Evolutionary conservation across 176 grass and related monocot genomes (phyloP).

Genomic region (Metroxylon sagu): DNA sequence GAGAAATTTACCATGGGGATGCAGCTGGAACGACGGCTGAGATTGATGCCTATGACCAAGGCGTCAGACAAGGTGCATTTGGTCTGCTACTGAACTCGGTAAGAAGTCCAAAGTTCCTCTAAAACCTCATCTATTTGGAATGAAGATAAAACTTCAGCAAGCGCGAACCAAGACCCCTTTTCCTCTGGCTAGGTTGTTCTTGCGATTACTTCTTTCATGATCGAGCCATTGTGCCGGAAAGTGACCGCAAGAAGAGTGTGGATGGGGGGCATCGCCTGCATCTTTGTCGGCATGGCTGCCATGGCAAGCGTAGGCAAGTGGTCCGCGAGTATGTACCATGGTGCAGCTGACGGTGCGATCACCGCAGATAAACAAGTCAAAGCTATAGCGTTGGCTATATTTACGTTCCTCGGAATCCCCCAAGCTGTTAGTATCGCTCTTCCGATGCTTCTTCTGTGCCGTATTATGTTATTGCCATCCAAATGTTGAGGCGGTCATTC

Average conservation of each 20-base stretch:
- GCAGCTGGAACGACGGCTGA: conserved; percentile 43
- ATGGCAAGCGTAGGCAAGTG: conserved; percentile 60
- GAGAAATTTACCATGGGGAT: conserved; percentile 87
- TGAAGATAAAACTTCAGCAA: neutral
- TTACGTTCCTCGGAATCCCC: conserved; percentile 63
- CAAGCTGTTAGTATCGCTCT: conserved; percentile 49
- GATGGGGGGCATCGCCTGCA: conserved; percentile 58
- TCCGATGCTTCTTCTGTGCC: neutral
- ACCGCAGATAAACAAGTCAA: conserved; percentile 37
- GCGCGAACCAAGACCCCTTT: neutral
- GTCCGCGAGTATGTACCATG: conserved; percentile 48
- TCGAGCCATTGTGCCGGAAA: conserved; percentile 68
- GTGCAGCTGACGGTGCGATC: conserved; percentile 44
- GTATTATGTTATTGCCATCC: neutral
- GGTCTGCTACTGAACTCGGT: conserved; percentile 89
- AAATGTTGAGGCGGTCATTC: neutral
- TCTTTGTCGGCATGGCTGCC: conserved; percentile 53
- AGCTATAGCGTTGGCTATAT: conserved; percentile 42
- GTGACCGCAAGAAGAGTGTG: conserved; percentile 47
- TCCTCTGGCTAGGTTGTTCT: conserved; percentile 40
- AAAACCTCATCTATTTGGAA: too few relatives aligned
- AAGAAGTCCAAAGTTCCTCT: neutral
- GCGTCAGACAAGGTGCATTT: conserved; percentile 65
- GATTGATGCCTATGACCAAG: conserved; percentile 43
- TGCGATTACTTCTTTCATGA: conserved; percentile 58